Base-by-base conservation (phyloP, 2,329 filamentous ascomycete species). In the Fusarium bulbicola region DNA sequence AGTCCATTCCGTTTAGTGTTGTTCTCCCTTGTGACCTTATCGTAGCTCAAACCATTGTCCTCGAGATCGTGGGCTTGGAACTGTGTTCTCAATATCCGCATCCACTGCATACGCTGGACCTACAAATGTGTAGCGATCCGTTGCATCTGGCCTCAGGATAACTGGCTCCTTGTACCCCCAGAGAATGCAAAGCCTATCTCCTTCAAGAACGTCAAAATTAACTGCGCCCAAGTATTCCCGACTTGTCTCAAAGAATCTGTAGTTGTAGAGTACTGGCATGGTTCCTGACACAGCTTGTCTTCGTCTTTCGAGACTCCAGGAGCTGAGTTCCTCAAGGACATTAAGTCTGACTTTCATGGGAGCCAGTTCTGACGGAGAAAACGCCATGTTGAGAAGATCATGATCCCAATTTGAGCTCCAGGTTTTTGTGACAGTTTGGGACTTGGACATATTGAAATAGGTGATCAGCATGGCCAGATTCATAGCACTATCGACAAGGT, bases 381-480 rank as follows among this genome's bases (percentile, higher is more conserved):
- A 43, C 6, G 40, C 42, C 47, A 68, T 43, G n/a, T 39, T 46
- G n/a, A 68, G 47, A 21, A 67, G 39, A 14, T 43, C 15, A 12
- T 45, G 7, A 20, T 54, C 53, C 46, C 46, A 53, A 26, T 61
- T 32, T 42, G 18, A 32, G 15, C 30, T n/a, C 53, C 46, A 53
- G 20, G 53, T 67, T 46, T 67, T 67, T 37, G 18, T 8, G 14
- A 54, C 40, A n/a, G 47, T 34, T 14, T 34, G 26, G 9, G 30
- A 28, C 34, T 36, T n/a, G 14, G 36, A 7, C 37, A 47, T 59
- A 42, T 67, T 61, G 36, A 61, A 49, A 60, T 46, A 61, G 13
- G 30, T 40, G 18, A 54, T 61, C 30, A 66, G 21, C 63, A 68
- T 24, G 7, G 63, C 36, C 20, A 67, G 26, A 37, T 67, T 54